These are phyloP conservation scores for Fusarium sp. DNA, from an alignment of 2,329 filamentous ascomycete genomes.

Conservation along the genomic window DNA sequence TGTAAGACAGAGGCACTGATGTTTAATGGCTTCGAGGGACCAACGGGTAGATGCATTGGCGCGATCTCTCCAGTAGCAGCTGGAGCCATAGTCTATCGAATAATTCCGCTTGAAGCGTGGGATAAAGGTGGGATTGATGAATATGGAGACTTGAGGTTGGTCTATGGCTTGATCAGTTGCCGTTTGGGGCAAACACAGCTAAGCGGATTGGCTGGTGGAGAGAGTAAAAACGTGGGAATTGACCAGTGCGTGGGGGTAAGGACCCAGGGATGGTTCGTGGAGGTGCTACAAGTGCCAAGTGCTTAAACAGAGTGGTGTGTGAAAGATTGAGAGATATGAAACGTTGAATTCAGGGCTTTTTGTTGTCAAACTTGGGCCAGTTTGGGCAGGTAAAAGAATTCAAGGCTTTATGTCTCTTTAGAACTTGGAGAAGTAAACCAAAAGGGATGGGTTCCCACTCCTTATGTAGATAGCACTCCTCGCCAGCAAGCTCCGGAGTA, in stretches of 20 bases:
- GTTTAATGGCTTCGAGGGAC: slow-evolving; percentile 57
- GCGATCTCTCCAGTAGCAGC: slow-evolving; percentile 61
- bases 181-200: slow-evolving; percentile 48
- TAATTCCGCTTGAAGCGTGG: slow-evolving; percentile 63
- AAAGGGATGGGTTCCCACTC: slow-evolving; percentile 44
- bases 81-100: slow-evolving; percentile 61
- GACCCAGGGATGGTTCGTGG: slow-evolving; percentile 44
- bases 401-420: slow-evolving; percentile 31
- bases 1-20: slow-evolving; percentile 69
- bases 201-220: slow-evolving; percentile 49
- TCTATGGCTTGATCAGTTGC: slow-evolving; percentile 51
- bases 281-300: slow-evolving; percentile 44
- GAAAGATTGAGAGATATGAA: slow-evolving; percentile 28
- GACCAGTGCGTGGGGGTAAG: slow-evolving; percentile 47
- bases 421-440: slow-evolving; percentile 25
- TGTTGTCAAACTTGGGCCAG: slow-evolving; percentile 31
- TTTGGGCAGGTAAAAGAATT: slow-evolving; percentile 22
- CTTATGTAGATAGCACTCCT: slow-evolving; percentile 47
- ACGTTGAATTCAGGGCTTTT: slow-evolving; percentile 30
- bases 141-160: slow-evolving; percentile 45
- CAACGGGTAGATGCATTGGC: slow-evolving; percentile 60
- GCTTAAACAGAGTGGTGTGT: slow-evolving; percentile 28
- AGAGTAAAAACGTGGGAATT: slow-evolving; percentile 46
- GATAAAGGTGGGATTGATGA: slow-evolving; percentile 66
- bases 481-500: slow-evolving; percentile 33